Evolutionary conservation across 441 rosid genomes (phyloP), one percentile per base, ranked within the genome.

Genomic region (Arabidopsis lyrata): DNA sequence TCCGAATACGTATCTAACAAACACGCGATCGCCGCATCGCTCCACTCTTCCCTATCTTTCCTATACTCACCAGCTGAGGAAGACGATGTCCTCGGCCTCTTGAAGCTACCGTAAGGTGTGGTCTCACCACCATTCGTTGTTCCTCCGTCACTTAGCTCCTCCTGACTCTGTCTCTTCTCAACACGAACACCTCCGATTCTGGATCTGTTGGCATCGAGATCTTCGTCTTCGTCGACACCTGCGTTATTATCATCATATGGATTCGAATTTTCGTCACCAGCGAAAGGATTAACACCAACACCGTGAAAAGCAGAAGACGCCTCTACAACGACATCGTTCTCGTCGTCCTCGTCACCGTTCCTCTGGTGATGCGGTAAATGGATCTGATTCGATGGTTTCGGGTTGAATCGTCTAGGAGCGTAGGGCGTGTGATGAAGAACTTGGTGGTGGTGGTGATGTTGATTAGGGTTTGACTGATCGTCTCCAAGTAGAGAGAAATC

Each of bases 21-120:
- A 79, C 91, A 87, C 49, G 84, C 78, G 71, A 95, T 90, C 75
- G 95, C 93, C 52, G 90, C 83, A 44, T 95, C 98, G 74, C 93
- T 89, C 99, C 99, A 95, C 81, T 95, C 97, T 76, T 95, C 99
- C 32, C 98, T 74, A 38, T 92, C 97, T 82, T 95, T 95, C 76
- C 95, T 73, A 35, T 81, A 80, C 77, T 85, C 88, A 10, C 76
- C 60, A 9, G 63, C 65, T 0, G 77, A 35, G 27, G 82, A 77
- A 24, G 82, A 67, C 36, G 77, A 72, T 3, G 74, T 77, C 73
- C 78, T 84, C 56, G 85, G 77, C 52, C 78, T 78, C 68, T 88
- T 88, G 35, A 73, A 86, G 78, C 78, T 78, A 38, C 68, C 75
- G 58, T 78, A 81, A n/a, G 77, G 82, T 39, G 63, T 77, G 7